phyloP scores from a whole-genome alignment of 371 early-diverging fungal species.

The Mucor irregularis region DNA sequence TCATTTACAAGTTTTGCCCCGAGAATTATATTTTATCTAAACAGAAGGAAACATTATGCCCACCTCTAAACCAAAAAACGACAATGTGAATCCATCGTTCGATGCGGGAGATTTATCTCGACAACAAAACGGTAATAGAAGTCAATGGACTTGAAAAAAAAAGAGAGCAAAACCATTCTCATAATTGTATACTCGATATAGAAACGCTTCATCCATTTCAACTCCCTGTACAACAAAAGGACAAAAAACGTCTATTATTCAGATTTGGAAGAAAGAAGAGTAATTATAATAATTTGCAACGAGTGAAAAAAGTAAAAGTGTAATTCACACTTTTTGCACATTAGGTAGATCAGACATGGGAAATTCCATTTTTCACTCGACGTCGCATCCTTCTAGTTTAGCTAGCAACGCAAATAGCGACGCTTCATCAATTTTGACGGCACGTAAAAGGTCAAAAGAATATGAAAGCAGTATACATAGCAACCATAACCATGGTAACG shows the following conservation, averaged over 20 bases:
- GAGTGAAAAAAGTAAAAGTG: not conserved
- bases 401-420: not conserved
- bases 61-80: not conserved
- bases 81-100: not conserved
- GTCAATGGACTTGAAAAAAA: too few species aligned
- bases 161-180: too few species aligned
- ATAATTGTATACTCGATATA: too few species aligned
- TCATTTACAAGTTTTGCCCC: too few species aligned
- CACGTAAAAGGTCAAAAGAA: constrained; percentile 23
- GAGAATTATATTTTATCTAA: too few species aligned
- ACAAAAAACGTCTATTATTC: constrained; percentile 34
- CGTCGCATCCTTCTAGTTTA: not conserved
- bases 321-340: not conserved
- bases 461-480: constrained; percentile 13
- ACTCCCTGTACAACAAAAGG: constrained; percentile 25
- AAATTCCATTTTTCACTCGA: constrained; percentile 8
- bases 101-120: constrained; percentile 8
- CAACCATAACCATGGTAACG: too few species aligned
- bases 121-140: not conserved
- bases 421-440: not conserved
- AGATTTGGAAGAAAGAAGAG: constrained; percentile 44
- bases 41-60: too few species aligned
- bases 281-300: constrained; percentile 6
- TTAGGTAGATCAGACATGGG: constrained; percentile 26
- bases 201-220: constrained; percentile 13